Base-by-base conservation (phyloP, 2,329 filamentous ascomycete genomes). In the Mariannaea elegans region DNA sequence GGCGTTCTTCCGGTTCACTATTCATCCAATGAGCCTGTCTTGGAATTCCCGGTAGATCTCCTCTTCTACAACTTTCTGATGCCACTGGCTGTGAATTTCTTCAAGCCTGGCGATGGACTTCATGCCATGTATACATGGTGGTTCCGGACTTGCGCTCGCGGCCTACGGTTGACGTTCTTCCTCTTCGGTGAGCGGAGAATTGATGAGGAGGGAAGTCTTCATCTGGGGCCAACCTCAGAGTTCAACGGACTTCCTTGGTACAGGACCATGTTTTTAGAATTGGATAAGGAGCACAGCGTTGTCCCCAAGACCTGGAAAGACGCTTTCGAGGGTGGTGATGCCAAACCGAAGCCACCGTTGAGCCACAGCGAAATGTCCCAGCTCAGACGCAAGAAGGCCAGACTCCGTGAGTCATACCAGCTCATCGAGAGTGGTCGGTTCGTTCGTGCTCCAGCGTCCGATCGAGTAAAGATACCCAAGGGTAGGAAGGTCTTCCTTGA, bases 51-150 rank as follows among this genome's bases (percentile, higher is more conserved):
- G 0, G 87, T 97, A 61, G 94, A 99, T 72, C 82, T 99, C 2
- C 81, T 99, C 14, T 95, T 98, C 74, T 99, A 97, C 83, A 98
- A 98, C 76, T 97, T 97, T 74, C 81, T 97, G 45, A 95, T 97
- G 82, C 95, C 95, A 0, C 79, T 97, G 47, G 89, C 94, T 12
- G 87, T 98, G 67, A 90, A 87, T 68, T 89, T 93, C 68, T 90
- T 97, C 76, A 92, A 91, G 72, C 94, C 94, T 2, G 93, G 92
- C 50, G 91, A 97, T 71, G 90, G 87, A 1, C 81, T 99, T 3
- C 91, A 97, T 67, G 81, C 84, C 54, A 90, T 97, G 82, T 99
- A 97, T 74, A 89, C 88, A 7, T 98, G 94, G 94, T 99, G 95
- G 93, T 97, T 99, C 79, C 89, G 90, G 66, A 88, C 86, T 68